Evolutionary conservation across 2,329 filamentous ascomycete species (phyloP).

Genomic region (Fusarium anthophilum): DNA sequence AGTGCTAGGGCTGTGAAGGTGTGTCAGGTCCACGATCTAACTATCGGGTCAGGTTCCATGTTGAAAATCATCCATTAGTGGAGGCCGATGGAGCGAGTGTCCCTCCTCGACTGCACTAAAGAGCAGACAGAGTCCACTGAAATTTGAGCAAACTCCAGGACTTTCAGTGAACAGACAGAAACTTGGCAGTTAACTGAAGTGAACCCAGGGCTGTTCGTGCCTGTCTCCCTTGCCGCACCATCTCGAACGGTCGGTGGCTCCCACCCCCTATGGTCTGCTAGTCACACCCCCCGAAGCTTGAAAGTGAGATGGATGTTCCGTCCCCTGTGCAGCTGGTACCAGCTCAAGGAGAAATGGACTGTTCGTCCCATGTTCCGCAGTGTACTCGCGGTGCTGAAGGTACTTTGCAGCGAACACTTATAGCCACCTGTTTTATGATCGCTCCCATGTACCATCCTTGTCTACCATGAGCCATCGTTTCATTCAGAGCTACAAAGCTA

Average conservation of each 20-base stretch:
- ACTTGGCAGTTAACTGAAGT: conserved; percentile 9
- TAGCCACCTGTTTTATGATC: conserved; percentile 14
- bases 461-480: conserved; percentile 33
- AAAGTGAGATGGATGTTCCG: background rate
- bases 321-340: conserved; percentile 31
- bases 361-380: conserved; percentile 37
- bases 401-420: conserved; percentile 11
- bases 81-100: background rate
- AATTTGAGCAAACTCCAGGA: background rate
- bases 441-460: conserved; percentile 26
- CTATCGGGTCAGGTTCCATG: conserved; percentile 14
- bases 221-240: conserved; percentile 39
- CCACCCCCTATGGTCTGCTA: conserved; percentile 25
- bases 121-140: background rate
- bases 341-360: conserved; percentile 15
- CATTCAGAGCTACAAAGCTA: conserved; percentile 25
- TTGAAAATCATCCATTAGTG: conserved; percentile 30
- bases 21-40: conserved; percentile 10
- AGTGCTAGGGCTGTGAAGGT: background rate
- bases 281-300: conserved; percentile 18
- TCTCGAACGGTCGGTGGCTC: conserved; percentile 24
- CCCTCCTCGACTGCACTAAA: background rate
- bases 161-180: background rate
- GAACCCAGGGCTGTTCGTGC: background rate
- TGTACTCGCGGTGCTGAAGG: conserved; percentile 3